Percentiles rank a stretch among this genome's conserved stretches.
These are phyloP conservation scores for Cenococcum geophilum DNA, from an alignment of 495 filamentous ascomycete species.

Conservation along the genomic window DNA sequence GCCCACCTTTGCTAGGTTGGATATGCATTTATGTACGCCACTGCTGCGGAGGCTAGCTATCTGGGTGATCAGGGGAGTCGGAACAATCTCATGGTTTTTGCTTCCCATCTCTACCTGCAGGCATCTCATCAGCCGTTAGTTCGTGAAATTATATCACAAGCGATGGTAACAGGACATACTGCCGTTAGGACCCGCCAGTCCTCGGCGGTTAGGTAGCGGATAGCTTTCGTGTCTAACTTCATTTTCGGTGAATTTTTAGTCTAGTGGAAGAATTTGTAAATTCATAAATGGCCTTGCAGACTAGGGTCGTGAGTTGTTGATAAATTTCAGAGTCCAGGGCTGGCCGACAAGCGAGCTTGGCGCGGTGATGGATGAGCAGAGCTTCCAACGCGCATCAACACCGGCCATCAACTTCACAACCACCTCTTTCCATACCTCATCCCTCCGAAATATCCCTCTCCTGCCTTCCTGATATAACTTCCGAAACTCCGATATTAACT, in stretches of 20 bases:
- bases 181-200: slow-evolving; percentile 94
- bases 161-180: slow-evolving; percentile 47
- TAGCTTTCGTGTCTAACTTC: slow-evolving; percentile 86
- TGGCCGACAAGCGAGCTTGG: slow-evolving; percentile 3
- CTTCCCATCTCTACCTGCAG: slow-evolving; percentile 81
- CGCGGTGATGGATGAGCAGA: slow-evolving; percentile 5
- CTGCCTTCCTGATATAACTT: not conserved
- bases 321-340: not conserved
- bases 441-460: not conserved
- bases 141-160: slow-evolving; percentile 27
- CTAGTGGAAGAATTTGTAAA: not conserved
- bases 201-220: slow-evolving; percentile 85
- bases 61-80: slow-evolving; percentile 78
- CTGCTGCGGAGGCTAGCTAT: slow-evolving; percentile 68
- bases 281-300: not conserved
- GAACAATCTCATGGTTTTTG: slow-evolving; percentile 95
- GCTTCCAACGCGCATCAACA: slow-evolving; percentile 2
- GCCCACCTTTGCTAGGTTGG: slow-evolving; percentile 82
- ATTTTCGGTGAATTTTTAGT: slow-evolving; percentile 45
- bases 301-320: not conserved
- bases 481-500: not conserved
- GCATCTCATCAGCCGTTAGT: slow-evolving; percentile 32
- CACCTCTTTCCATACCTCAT: not conserved
- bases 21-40: slow-evolving; percentile 82
- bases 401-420: slow-evolving; percentile 1